Percentiles rank a stretch among this genome's conserved stretches.
phyloP scores from a whole-genome alignment of 1,139 yeast species.

The Diutina pseudorugosa region DNA sequence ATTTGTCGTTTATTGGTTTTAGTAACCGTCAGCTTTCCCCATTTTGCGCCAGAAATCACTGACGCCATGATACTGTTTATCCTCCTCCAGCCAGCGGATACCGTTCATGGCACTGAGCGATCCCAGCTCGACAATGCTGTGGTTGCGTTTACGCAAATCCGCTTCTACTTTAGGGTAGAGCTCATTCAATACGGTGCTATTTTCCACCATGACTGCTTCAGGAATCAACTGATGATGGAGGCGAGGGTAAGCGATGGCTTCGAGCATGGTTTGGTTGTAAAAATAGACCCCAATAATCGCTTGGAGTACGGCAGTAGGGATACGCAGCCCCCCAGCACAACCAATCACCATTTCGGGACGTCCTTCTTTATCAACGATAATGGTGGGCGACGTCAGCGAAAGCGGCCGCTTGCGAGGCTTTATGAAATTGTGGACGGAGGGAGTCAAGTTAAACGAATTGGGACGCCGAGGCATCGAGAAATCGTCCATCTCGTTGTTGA shows the following conservation, averaged over 20 bases:
- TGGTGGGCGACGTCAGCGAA: constrained; percentile 72
- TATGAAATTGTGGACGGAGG: constrained; percentile 70
- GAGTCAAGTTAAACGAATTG: constrained; percentile 72
- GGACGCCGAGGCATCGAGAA: constrained; percentile 61
- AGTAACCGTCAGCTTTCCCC: constrained; percentile 32
- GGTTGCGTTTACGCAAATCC: constrained; percentile 1
- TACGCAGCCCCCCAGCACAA: constrained; percentile 91
- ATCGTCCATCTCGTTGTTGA: constrained; percentile 94
- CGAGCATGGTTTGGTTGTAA: constrained; percentile 45
- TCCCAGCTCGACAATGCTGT: constrained; percentile 13
- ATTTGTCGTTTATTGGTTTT: too few species aligned
- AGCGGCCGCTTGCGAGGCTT: constrained; percentile 72
- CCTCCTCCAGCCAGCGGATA: constrained; percentile 13
- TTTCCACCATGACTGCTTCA: constrained; percentile 51
- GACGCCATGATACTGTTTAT: constrained; percentile 23
- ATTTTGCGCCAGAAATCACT: constrained; percentile 34
- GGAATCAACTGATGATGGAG: constrained; percentile 87
- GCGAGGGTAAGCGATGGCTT: constrained; percentile 67
- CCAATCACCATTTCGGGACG: constrained; percentile 69
- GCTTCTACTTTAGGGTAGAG: neutral
- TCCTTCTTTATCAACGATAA: constrained; percentile 30
- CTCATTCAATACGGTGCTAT: constrained; percentile 17
- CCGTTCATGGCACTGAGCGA: constrained; percentile 34
- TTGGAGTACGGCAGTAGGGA: constrained; percentile 74
- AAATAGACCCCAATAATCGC: constrained; percentile 59